Conservation (phyloP, 768 basidiomycete genomes). For the Mycena amicta region DNA sequence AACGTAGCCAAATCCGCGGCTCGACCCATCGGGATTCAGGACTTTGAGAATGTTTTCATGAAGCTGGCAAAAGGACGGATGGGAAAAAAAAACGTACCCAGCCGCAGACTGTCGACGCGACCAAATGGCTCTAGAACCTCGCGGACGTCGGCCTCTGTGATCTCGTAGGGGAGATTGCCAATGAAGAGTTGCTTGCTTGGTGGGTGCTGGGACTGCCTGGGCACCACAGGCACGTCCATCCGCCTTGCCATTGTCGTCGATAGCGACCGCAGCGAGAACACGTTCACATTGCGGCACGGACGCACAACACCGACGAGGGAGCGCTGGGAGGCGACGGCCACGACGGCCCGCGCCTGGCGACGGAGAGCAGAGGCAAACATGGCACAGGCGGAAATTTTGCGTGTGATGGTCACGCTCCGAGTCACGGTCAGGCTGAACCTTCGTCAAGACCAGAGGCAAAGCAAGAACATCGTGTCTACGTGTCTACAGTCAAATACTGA, state of each 20-base stretch:
- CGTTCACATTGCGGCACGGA: neutral
- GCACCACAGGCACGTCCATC: neutral
- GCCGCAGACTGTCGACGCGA: conserved; percentile 7
- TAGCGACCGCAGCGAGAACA: conserved; percentile 14
- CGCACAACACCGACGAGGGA: neutral
- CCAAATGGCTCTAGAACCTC: neutral
- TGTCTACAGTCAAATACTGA: too few relatives aligned
- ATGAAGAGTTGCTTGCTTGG: conserved; percentile 15
- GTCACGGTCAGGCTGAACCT: too few relatives aligned
- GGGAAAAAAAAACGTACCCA: conserved; percentile 12
- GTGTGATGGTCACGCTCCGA: too few relatives aligned
- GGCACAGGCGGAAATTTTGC: conserved; percentile 4
- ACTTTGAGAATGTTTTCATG: neutral
- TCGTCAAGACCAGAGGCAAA: too few relatives aligned
- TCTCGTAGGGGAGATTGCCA: conserved; percentile 18
- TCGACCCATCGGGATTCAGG: conserved; percentile 15
- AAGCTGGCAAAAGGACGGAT: neutral
- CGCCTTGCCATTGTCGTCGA: conserved; percentile 22
- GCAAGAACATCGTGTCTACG: too few relatives aligned
- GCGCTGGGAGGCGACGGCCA: neutral
- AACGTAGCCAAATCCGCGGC: conserved; percentile 18
- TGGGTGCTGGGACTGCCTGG: conserved; percentile 8
- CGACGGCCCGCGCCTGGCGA: conserved; percentile 38
- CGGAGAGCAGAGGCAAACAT: conserved; percentile 44
- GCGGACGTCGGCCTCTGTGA: conserved; percentile 12